These are phyloP conservation scores for Apiospora pterosperma DNA, from an alignment of 2,329 filamentous ascomycete species.

Conservation along the genomic window DNA sequence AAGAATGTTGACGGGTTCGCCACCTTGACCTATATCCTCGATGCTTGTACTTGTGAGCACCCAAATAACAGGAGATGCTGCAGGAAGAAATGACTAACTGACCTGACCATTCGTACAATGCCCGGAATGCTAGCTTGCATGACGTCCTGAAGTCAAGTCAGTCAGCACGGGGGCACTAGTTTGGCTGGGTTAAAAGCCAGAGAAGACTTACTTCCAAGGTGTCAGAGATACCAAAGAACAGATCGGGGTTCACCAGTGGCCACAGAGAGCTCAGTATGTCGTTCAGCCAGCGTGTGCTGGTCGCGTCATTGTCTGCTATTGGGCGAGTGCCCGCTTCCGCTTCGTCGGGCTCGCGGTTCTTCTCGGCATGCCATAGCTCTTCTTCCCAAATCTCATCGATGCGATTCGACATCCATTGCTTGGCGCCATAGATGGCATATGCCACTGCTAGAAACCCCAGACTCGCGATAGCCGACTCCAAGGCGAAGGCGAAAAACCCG, in stretches of 20 bases:
- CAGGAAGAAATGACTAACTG: background rate
- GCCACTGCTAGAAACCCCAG: background rate
- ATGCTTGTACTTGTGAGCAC: background rate
- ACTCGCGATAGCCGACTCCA: background rate
- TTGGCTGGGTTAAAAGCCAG: background rate
- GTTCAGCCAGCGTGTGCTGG: constrained; percentile 3
- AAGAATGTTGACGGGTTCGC: constrained; percentile 3
- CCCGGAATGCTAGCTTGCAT: constrained; percentile 5
- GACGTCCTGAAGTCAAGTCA: background rate
- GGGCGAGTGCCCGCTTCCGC: background rate
- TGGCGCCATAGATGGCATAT: background rate
- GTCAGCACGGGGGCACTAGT: background rate
- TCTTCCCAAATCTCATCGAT: constrained; percentile 4
- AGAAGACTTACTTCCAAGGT: background rate
- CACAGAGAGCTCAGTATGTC: background rate
- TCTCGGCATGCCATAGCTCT: constrained; percentile 3
- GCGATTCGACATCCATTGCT: constrained; percentile 2
- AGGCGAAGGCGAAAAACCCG: background rate
- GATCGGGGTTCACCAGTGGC: background rate
- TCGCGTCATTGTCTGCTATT: background rate
- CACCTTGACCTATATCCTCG: constrained; percentile 3
- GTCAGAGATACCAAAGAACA: constrained; percentile 2
- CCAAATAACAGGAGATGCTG: background rate
- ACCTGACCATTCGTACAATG: constrained; percentile 3
- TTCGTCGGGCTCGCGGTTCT: background rate